Evolutionary conservation across 805 yeast genomes (phyloP).

Genomic region (Pichia eremophila): DNA sequence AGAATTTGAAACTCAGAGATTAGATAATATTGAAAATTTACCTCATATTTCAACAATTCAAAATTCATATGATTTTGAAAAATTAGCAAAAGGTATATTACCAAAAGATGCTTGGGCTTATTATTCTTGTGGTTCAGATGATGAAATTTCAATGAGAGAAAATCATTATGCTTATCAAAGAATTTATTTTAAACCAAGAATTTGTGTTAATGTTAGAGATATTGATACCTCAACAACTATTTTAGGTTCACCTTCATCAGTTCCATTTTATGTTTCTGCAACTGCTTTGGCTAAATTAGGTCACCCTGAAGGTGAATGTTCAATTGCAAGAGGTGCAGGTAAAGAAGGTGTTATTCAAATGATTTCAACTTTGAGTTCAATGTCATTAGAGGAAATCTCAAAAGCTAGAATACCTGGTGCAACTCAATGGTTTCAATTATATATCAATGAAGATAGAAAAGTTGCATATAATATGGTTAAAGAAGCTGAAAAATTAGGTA

Average conservation of each 20-base stretch:
- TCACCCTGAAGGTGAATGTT: slow-evolving; percentile 87
- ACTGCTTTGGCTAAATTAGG: slow-evolving; percentile 91
- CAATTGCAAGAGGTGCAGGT: slow-evolving; percentile 76
- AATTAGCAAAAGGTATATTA: slow-evolving; percentile 71
- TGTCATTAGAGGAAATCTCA: slow-evolving; percentile 77
- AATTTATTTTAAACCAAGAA: slow-evolving; percentile 76
- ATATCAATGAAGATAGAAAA: slow-evolving; percentile 71
- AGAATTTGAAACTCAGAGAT: slow-evolving; percentile 31
- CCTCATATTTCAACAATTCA: slow-evolving; percentile 66
- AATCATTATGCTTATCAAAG: slow-evolving; percentile 86
- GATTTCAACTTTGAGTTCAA: slow-evolving; percentile 89
- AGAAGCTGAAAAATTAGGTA: slow-evolving; percentile 64
- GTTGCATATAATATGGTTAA: slow-evolving; percentile 51
- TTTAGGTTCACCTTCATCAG: slow-evolving; percentile 59
- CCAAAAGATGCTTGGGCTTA: slow-evolving; percentile 85
- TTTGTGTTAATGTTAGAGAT: slow-evolving; percentile 70
- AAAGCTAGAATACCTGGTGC: slow-evolving; percentile 59
- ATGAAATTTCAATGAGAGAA: slow-evolving; percentile 82
- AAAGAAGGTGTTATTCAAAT: slow-evolving; percentile 68
- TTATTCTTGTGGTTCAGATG: slow-evolving; percentile 87
- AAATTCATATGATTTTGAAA: slow-evolving; percentile 81
- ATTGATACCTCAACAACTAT: slow-evolving; percentile 64
- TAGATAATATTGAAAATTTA: slow-evolving; percentile 35
- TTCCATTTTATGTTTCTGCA: slow-evolving; percentile 85
- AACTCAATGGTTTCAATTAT: slow-evolving; percentile 82